Conservation (phyloP, 192 early-diverging fungal species). For the Coemansia sp. region DNA sequence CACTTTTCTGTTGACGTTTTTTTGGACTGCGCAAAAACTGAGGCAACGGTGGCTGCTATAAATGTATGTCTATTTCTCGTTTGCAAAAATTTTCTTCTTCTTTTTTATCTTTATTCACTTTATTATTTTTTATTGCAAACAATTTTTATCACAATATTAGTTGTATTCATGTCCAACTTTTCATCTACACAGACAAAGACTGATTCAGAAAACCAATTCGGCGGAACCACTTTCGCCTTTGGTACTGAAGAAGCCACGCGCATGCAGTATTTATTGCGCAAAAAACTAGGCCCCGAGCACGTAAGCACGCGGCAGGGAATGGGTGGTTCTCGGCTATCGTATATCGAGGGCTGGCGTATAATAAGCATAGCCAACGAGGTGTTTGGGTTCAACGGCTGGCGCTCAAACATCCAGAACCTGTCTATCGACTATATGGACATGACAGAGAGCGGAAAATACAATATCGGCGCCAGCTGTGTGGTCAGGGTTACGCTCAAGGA, state of each 20-base stretch:
- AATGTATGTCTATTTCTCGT: too few species aligned
- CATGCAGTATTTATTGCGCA: slow-evolving; percentile 48
- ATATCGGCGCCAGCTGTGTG: slow-evolving; percentile 71
- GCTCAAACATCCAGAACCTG: slow-evolving; percentile 66
- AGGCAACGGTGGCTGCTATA: too few species aligned
- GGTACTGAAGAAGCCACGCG: slow-evolving; percentile 10
- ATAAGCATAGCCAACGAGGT: slow-evolving; percentile 88
- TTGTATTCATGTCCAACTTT: slow-evolving; percentile 3
- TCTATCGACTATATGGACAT: slow-evolving; percentile 73
- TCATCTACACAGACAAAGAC: neutral
- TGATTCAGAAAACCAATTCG: neutral
- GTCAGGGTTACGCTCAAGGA: slow-evolving; percentile 84
- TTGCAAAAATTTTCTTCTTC: neutral
- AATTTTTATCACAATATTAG: too few species aligned
- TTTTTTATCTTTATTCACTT: neutral
- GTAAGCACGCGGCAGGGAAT: slow-evolving; percentile 66
- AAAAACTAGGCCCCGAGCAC: slow-evolving; percentile 70
- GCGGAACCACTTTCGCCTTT: slow-evolving; percentile 7
- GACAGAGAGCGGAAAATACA: slow-evolving; percentile 57
- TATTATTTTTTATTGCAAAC: too few species aligned
- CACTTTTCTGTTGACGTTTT: too few species aligned
- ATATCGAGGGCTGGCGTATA: slow-evolving; percentile 80
- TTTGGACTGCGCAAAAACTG: too few species aligned
- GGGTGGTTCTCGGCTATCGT: slow-evolving; percentile 68
- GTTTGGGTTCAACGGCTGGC: slow-evolving; percentile 97